phyloP scores from a whole-genome alignment of 2,329 filamentous ascomycete species.

The Diplodia intermedia region DNA sequence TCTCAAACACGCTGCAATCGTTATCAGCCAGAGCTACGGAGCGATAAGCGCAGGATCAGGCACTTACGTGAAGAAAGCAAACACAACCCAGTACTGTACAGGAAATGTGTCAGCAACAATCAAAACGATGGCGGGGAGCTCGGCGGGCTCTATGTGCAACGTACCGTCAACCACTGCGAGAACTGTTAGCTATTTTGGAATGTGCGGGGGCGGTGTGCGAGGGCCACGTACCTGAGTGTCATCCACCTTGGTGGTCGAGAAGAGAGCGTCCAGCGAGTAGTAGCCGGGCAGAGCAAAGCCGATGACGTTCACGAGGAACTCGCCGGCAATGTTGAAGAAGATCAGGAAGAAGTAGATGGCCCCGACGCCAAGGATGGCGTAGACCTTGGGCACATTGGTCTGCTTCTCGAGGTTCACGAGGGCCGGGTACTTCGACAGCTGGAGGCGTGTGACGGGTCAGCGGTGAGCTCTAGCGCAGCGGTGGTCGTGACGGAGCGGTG shows the following conservation, averaged over 20 bases:
- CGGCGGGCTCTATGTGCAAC: constrained; percentile 35
- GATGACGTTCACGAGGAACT: constrained; percentile 85
- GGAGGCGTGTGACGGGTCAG: constrained; percentile 19
- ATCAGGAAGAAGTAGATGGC: constrained; percentile 89
- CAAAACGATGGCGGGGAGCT: neutral
- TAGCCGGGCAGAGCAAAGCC: constrained; percentile 84
- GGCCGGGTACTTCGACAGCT: constrained; percentile 85
- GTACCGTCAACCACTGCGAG: constrained; percentile 67
- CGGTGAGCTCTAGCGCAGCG: constrained; percentile 14
- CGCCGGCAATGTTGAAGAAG: constrained; percentile 89
- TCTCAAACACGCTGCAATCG: constrained; percentile 71
- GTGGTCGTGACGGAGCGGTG: constrained; percentile 4
- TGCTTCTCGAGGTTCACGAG: constrained; percentile 88
- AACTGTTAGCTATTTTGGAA: constrained; percentile 46
- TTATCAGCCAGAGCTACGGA: constrained; percentile 35
- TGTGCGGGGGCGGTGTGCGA: constrained; percentile 13
- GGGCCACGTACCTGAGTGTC: constrained; percentile 75
- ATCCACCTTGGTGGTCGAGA: constrained; percentile 73
- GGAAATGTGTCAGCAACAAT: constrained; percentile 16
- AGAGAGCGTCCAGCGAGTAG: constrained; percentile 81
- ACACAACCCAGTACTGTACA: constrained; percentile 82
- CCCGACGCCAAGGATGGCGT: constrained; percentile 76
- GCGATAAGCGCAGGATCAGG: constrained; percentile 12
- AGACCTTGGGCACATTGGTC: constrained; percentile 83
- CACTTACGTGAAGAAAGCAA: constrained; percentile 75